Evolutionary conservation across 2,329 filamentous ascomycete species (phyloP).

Genomic region (Penicillium brevicompactum): DNA sequence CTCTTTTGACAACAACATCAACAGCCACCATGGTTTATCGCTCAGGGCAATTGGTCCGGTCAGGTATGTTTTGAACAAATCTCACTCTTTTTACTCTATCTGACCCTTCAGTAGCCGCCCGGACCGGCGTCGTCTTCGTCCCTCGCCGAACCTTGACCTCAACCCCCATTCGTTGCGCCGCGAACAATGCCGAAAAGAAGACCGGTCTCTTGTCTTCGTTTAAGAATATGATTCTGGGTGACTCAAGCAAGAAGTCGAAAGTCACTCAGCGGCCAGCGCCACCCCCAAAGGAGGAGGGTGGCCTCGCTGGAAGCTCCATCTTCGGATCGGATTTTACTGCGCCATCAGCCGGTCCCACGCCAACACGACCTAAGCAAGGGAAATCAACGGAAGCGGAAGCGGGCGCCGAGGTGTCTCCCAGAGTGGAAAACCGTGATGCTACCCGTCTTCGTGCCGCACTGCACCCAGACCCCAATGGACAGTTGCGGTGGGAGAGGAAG

Average conservation of each 20-base stretch:
- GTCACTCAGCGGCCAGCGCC: slow-evolving; percentile 30
- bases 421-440: slow-evolving; percentile 46
- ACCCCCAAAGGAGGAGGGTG: slow-evolving; percentile 38
- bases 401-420: slow-evolving; percentile 3
- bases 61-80: slow-evolving; percentile 30
- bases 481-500: slow-evolving; percentile 77
- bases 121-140: slow-evolving; percentile 34
- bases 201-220: slow-evolving; percentile 34
- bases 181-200: slow-evolving; percentile 28
- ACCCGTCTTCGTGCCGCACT: slow-evolving; percentile 63
- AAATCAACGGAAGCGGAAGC: slow-evolving; percentile 8
- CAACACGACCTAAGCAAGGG: slow-evolving; percentile 23
- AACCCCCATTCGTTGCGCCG: slow-evolving; percentile 31
- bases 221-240: slow-evolving; percentile 38
- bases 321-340: slow-evolving; percentile 41
- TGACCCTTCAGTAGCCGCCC: slow-evolving; percentile 27
- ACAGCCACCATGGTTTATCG: slow-evolving; percentile 44
- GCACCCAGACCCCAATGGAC: slow-evolving; percentile 73
- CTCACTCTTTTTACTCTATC: not conserved
- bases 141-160: slow-evolving; percentile 41
- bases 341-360: slow-evolving; percentile 28
- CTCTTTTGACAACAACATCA: slow-evolving; percentile 21
- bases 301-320: slow-evolving; percentile 42
- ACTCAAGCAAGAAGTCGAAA: slow-evolving; percentile 31
- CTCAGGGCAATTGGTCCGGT: slow-evolving; percentile 41